Base-by-base conservation (phyloP, 768 basidiomycete species). In the Amanita muscaria region DNA sequence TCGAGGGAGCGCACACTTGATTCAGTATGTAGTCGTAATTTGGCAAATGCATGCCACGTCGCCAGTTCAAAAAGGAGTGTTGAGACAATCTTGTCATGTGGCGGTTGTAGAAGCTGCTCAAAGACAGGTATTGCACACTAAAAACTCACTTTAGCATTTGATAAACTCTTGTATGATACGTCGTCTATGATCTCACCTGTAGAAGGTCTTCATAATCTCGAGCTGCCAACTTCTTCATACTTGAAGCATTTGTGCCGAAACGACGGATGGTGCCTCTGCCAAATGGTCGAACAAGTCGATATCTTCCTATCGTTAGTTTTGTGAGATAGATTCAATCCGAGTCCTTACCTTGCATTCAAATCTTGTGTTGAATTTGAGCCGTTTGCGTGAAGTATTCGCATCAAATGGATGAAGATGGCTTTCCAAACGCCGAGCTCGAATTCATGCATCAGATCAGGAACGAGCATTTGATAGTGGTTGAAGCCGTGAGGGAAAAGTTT, bases 201-300 rank as follows among this genome's bases (percentile, higher is more conserved):
- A 72, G 52, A 1, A 70, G 46, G 31, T 73, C 68, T 39, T 72
- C 64, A 41, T 64, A 73, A 38, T 73, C 63, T 0, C 62, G 50
- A 1, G 59, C 71, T 5, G 63, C 62, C 1, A 64, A 41, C 21
- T 66, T 59, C 33, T 63, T 62, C 57, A 68, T 59, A 11, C 59
- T 60, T 0, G 64, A 61, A 1, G 61, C 55, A 45, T 69, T 67
- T 0, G 35, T 42, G 10, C 49, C 37, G 42, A 73, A 72, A 10
- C 50, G 44, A 0, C 61, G 57, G 7, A 74, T 73, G 0, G 62
- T 61, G 3, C 49, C 56, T 1, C 52, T 39, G 0, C 64, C 63
- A 48, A 63, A 65, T 12, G 59, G 56, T 15, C 59, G 50, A 1
- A 62, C 50, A 22, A 40, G n/a, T 0, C 58, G 56, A 44, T 54